Base-by-base conservation (phyloP, 495 filamentous ascomycete genomes). In the Xylaria palmicola region DNA sequence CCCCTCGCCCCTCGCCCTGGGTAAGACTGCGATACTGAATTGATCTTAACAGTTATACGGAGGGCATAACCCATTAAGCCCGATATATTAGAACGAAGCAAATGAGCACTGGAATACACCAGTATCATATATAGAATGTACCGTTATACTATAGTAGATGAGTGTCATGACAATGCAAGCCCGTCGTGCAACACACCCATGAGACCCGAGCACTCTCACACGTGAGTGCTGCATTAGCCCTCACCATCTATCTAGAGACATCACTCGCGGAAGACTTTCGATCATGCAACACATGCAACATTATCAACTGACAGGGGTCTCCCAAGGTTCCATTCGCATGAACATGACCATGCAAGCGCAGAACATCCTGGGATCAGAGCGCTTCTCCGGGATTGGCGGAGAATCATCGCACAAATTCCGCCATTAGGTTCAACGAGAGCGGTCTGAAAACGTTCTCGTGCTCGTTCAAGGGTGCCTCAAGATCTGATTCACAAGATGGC, bases 271-370 rank as follows among this genome's bases (percentile, higher is more conserved):
- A 19, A 20, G 43, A 10, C 29, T 32, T 20, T 44, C 22, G 32
- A 49, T 49, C 56, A 59, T 6, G 44, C 56, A 48, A 59, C 44
- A 49, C 55, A 48, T 36, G 30, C 43, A 26, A 26, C 39, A 34
- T 40, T 12, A 20, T 17, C 30, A n/a, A 24, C 50, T 13, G 37
- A 39, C 26, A 15, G n/a, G 19, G 29, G 7, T 5, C 13, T 39
- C 8, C 13, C 19, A 29, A 37, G 20, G 15, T 29, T 34, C 30
- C 36, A 36, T 27, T 7, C 20, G 4, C 29, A 27, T 4, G 27
- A 20, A 39, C n/a, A 17, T 9, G 41, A 56, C 26, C 7, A 24
- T 32, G n/a, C 15, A n/a, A 30, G 24, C 19, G 20, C 39, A 45
- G 27, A n/a, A 36, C 19, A 27, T 32, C 32, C 56, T 20, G 1